Evolutionary conservation across 2,329 filamentous ascomycete species (phyloP).

Genomic region (Penicillium decumbens): DNA sequence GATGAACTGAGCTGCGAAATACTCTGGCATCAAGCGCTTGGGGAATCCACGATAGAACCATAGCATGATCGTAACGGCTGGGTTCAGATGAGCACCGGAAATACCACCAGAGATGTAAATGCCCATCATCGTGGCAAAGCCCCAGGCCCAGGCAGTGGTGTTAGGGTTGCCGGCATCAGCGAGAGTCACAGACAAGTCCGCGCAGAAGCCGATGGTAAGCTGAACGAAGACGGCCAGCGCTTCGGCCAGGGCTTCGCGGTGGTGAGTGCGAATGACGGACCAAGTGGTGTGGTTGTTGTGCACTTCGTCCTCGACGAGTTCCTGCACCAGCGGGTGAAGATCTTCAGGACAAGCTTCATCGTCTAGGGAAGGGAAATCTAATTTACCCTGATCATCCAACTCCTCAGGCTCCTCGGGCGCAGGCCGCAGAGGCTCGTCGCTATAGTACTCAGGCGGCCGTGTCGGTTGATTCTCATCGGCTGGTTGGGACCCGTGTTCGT

Average conservation of each 20-base stretch:
- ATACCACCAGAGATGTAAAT: slow-evolving; percentile 49
- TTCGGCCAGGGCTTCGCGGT: slow-evolving; percentile 53
- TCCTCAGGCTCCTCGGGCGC: slow-evolving; percentile 18
- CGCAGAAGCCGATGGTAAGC: slow-evolving; percentile 48
- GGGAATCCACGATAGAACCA: slow-evolving; percentile 53
- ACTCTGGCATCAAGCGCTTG: slow-evolving; percentile 48
- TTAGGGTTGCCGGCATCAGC: slow-evolving; percentile 41
- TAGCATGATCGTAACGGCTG: slow-evolving; percentile 43
- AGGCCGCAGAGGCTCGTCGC: slow-evolving; percentile 20
- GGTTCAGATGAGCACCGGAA: slow-evolving; percentile 47
- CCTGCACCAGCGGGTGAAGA: slow-evolving; percentile 43
- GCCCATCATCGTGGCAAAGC: slow-evolving; percentile 51
- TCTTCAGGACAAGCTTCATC: slow-evolving; percentile 40
- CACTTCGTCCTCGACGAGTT: slow-evolving; percentile 45
- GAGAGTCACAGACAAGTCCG: slow-evolving; percentile 45
- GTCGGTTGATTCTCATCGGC: slow-evolving; percentile 5
- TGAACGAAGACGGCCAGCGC: slow-evolving; percentile 45
- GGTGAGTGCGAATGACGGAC: slow-evolving; percentile 49
- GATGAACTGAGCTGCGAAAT: slow-evolving; percentile 51
- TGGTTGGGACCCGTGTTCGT: slow-evolving; percentile 21
- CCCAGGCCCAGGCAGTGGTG: slow-evolving; percentile 49
- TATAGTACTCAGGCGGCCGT: slow-evolving; percentile 7
- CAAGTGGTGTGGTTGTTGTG: slow-evolving; percentile 48
- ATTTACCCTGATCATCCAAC: slow-evolving; percentile 8
- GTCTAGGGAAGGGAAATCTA: slow-evolving; percentile 22